Percentiles rank a stretch among this genome's conserved stretches.
These are phyloP conservation scores for Penicillium odoratum DNA, from an alignment of 495 filamentous ascomycete genomes.

Conservation along the genomic window DNA sequence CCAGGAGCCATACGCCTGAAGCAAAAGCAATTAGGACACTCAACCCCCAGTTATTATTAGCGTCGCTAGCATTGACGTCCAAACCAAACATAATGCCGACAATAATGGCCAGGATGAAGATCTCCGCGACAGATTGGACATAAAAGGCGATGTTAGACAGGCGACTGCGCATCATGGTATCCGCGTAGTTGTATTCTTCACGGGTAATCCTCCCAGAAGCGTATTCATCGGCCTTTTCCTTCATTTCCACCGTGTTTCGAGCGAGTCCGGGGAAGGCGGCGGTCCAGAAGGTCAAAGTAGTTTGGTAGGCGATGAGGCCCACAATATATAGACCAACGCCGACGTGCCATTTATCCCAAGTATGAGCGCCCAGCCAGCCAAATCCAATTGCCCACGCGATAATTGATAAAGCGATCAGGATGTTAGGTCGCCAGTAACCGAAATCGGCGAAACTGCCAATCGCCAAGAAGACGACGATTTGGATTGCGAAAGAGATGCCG, in stretches of 20 bases:
- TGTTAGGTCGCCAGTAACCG: slow-evolving; percentile 61
- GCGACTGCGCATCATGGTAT: slow-evolving; percentile 61
- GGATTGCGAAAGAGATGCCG: slow-evolving; percentile 64
- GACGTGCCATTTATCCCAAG: slow-evolving; percentile 53
- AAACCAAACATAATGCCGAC: slow-evolving; percentile 64
- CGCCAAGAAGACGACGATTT: slow-evolving; percentile 58
- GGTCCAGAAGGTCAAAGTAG: slow-evolving; percentile 66
- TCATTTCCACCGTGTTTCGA: slow-evolving; percentile 55
- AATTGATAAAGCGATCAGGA: slow-evolving; percentile 58
- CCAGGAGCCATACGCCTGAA: slow-evolving; percentile 60
- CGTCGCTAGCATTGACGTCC: slow-evolving; percentile 54
- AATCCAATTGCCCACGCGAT: slow-evolving; percentile 62
- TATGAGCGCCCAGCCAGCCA: slow-evolving; percentile 63
- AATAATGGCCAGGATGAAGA: slow-evolving; percentile 60
- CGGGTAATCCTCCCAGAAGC: slow-evolving; percentile 51
- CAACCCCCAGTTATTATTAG: slow-evolving; percentile 64
- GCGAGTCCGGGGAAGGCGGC: slow-evolving; percentile 64
- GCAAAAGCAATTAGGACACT: slow-evolving; percentile 65
- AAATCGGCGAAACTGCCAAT: slow-evolving; percentile 61
- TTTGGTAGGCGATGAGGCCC: slow-evolving; percentile 65
- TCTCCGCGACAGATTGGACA: slow-evolving; percentile 59
- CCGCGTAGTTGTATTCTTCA: slow-evolving; percentile 60
- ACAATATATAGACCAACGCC: slow-evolving; percentile 62
- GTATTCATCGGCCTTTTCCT: slow-evolving; percentile 53
- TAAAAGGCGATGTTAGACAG: slow-evolving; percentile 63